Base-by-base conservation (phyloP, 257 asterid species). In the Rauvolfia tetraphylla region DNA sequence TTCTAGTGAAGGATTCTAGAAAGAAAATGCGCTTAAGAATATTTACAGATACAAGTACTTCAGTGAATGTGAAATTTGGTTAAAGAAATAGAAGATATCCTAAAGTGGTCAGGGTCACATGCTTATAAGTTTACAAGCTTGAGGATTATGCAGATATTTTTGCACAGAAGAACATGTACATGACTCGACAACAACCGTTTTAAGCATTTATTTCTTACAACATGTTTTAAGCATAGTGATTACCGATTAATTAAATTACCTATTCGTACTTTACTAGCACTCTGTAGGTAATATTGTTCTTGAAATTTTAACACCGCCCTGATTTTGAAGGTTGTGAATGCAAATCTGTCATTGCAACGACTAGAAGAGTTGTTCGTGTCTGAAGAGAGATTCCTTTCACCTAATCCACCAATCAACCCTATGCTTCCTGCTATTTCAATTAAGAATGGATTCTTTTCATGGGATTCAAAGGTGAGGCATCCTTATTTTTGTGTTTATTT, bases 321-420 rank as follows among this genome's bases (percentile, higher is more conserved):
- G 44, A 75, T 74, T 83, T 81, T 59, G 86, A 48, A 93, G 98
- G 98, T 91, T 73, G 98, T 90, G 59, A 91, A 90, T 87, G 93
- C 97, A 81, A 91, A 90, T 75, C 93, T 90, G 42, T 93, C 98
- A 9, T 83, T 93, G 74, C 91, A 91, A 82, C 92, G 98, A 48
- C 79, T 93, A 68, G 97, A 93, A 80, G 98, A 93, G 78, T 79
- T 93, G 73, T 83, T 93, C 41, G 88, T 90, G 69, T 91, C 97
- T 71, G 96, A 91, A 79, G 97, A 93, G 87, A 87, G 97, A 87
- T 76, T 80, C 22, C 85, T 93, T 78, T 83, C 84, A 48, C 93
- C 97, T 83, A 91, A 93, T 84, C 97, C 95, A 75, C 92, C 93
- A 61, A 87, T 87, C 75, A 90, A 87, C 72, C 91, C 90, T 27